A percentile compares a stretch with the other conserved stretches of the same genome.
Evolutionary conservation across 805 yeast genomes (phyloP).

Genomic region (Teunomyces kruisii): DNA sequence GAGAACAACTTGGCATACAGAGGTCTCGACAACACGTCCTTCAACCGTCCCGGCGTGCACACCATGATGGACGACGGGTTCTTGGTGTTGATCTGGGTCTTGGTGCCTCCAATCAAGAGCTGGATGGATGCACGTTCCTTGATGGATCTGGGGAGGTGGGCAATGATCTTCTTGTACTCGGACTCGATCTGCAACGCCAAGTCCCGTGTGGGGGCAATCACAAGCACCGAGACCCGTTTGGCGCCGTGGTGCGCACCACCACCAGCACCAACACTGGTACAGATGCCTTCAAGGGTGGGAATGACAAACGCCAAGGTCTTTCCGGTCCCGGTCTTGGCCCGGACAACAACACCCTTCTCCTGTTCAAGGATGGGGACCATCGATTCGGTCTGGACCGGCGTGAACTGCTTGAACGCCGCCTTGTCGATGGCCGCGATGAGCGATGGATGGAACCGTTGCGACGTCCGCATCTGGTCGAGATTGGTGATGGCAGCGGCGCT

Average conservation of each 20-base stretch:
- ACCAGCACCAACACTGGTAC: too few relatives aligned
- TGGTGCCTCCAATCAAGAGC: slow-evolving; percentile 67
- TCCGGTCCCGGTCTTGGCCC: slow-evolving; percentile 96
- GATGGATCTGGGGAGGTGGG: slow-evolving; percentile 17
- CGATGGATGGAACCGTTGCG: background rate
- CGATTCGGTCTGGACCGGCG: slow-evolving; percentile 68
- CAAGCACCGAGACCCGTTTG: slow-evolving; percentile 44
- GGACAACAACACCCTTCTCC: slow-evolving; percentile 69
- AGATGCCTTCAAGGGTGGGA: slow-evolving; percentile 65
- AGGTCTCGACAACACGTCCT: slow-evolving; percentile 55
- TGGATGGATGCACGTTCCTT: slow-evolving; percentile 15
- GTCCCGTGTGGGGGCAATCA: slow-evolving; percentile 89
- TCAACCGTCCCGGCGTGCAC: slow-evolving; percentile 87
- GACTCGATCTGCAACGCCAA: slow-evolving; percentile 78
- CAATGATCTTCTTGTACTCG: slow-evolving; percentile 53
- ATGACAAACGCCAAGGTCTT: slow-evolving; percentile 87
- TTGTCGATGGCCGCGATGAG: slow-evolving; percentile 31
- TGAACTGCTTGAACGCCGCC: slow-evolving; percentile 52
- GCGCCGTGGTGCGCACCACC: background rate
- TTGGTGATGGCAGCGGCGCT: background rate
- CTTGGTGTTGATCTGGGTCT: slow-evolving; percentile 29
- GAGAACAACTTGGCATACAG: slow-evolving; percentile 47
- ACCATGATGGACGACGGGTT: slow-evolving; percentile 63
- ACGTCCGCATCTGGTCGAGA: background rate
- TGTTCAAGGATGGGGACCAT: slow-evolving; percentile 55